Percentiles rank a stretch among this genome's conserved stretches.
phyloP scores from a whole-genome alignment of 371 early-diverging fungal species.

The Rhizopus sp. region DNA sequence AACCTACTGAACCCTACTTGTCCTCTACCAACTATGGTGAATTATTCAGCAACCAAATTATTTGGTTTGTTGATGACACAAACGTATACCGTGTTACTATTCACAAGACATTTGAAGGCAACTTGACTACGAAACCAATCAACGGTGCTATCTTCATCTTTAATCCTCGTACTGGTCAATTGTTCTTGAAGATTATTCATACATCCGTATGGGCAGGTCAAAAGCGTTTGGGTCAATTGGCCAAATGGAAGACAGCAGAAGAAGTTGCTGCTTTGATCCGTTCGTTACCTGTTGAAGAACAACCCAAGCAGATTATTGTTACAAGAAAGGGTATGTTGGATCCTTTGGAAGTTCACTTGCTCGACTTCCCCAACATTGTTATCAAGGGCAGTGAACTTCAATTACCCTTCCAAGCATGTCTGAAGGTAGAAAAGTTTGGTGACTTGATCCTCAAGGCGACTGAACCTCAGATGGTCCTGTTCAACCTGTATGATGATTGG shows the following conservation, averaged over 20 bases:
- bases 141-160: constrained; percentile 99
- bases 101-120: constrained; percentile 99
- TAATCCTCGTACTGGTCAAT: constrained; percentile 98
- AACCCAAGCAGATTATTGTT: constrained; percentile 98
- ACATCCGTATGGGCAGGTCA: constrained; percentile 99
- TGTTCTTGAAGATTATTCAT: constrained; percentile 99
- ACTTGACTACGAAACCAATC: constrained; percentile 97
- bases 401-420: constrained; percentile 95
- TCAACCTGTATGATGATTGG: constrained; percentile 96
- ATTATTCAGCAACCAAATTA: constrained; percentile 96
- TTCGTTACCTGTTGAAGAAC: constrained; percentile 97
- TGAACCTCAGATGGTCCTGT: constrained; percentile 94
- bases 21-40: constrained; percentile 96
- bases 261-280: constrained; percentile 99
- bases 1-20: constrained; percentile 98
- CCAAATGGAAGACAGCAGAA: constrained; percentile 99
- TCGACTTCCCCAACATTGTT: constrained; percentile 97
- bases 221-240: constrained; percentile 97
- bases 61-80: constrained; percentile 99
- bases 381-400: constrained; percentile 97
- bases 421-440: constrained; percentile 98
- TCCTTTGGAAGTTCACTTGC: constrained; percentile 94
- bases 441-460: constrained; percentile 96
- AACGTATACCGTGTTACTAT: constrained; percentile 99
- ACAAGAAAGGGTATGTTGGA: constrained; percentile 99